These are phyloP conservation scores for Pleurotus tuber-regium DNA, from an alignment of 768 basidiomycete genomes.

Conservation along the genomic window DNA sequence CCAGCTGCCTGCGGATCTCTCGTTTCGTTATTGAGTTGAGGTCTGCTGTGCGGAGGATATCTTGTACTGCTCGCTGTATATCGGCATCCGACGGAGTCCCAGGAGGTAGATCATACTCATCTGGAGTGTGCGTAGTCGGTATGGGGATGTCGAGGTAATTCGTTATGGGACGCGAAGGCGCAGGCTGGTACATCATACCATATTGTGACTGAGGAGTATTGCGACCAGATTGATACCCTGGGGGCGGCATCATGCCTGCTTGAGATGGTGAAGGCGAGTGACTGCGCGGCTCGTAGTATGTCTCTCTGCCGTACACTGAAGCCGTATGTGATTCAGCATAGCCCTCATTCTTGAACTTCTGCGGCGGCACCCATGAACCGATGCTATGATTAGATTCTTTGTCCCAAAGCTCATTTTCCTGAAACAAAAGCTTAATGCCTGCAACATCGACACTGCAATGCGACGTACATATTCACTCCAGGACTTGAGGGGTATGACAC, in stretches of 20 bases:
- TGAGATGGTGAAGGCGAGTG: conserved; percentile 79
- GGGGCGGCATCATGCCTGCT: conserved; percentile 52
- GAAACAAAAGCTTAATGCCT: conserved; percentile 9
- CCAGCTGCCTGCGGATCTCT: conserved; percentile 80
- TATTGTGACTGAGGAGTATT: conserved; percentile 63
- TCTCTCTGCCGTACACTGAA: conserved; percentile 86
- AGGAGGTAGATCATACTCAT: conserved; percentile 42
- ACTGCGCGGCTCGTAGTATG: conserved; percentile 73
- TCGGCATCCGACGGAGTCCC: conserved; percentile 64
- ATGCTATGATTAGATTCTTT: conserved; percentile 96
- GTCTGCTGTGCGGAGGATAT: conserved; percentile 75
- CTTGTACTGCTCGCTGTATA: conserved; percentile 71
- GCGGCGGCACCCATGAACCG: conserved; percentile 87
- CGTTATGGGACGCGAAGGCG: conserved; percentile 68
- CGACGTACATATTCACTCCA: conserved; percentile 90
- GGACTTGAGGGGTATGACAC: conserved; percentile 89
- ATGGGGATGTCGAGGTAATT: conserved; percentile 77
- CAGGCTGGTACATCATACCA: conserved; percentile 52
- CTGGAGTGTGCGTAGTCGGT: conserved; percentile 51
- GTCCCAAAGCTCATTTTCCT: conserved; percentile 98
- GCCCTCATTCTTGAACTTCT: conserved; percentile 66
- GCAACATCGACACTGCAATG: background rate
- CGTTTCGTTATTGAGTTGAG: conserved; percentile 92
- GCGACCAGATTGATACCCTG: conserved; percentile 75
- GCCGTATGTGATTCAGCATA: conserved; percentile 77